A percentile compares a stretch with the other conserved stretches of the same genome.
phyloP scores from a whole-genome alignment of 345 rosid genomes.

The Aethionema arabicum region DNA sequence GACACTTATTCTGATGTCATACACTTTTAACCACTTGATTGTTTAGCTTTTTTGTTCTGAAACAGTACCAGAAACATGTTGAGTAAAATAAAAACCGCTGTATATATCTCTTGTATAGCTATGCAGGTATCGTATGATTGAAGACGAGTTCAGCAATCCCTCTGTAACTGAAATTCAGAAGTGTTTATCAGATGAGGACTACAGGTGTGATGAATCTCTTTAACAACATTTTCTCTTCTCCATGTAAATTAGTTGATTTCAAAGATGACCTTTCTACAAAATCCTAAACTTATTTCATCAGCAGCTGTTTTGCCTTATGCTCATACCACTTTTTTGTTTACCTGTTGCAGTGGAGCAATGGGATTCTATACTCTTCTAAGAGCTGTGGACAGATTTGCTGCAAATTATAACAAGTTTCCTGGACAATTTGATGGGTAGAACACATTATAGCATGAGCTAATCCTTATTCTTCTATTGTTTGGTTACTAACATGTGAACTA shows the following conservation, averaged over 20 bases:
- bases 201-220: constrained; percentile 49
- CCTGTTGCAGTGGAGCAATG: constrained; percentile 56
- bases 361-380: constrained; percentile 88
- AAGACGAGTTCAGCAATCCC: constrained; percentile 86
- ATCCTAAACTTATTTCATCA: constrained; percentile 9
- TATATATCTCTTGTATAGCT: constrained; percentile 55
- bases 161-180: constrained; percentile 63
- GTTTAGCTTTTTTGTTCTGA: constrained; percentile 3
- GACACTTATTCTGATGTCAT: background rate
- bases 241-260: constrained; percentile 13
- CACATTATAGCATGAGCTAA: constrained; percentile 8
- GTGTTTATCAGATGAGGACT: constrained; percentile 78
- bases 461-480: constrained; percentile 9
- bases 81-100: constrained; percentile 1
- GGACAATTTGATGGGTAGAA: constrained; percentile 93
- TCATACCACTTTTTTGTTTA: constrained; percentile 15
- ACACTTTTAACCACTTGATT: background rate
- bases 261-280: constrained; percentile 12
- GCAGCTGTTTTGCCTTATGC: constrained; percentile 17
- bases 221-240: constrained; percentile 3
- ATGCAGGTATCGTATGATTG: constrained; percentile 69
- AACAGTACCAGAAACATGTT: constrained; percentile 20
- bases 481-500: constrained; percentile 11
- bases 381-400: constrained; percentile 83
- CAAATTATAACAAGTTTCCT: constrained; percentile 88